phyloP scores from a whole-genome alignment of 2,329 filamentous ascomycete genomes.

The Penicillium polonicum region DNA sequence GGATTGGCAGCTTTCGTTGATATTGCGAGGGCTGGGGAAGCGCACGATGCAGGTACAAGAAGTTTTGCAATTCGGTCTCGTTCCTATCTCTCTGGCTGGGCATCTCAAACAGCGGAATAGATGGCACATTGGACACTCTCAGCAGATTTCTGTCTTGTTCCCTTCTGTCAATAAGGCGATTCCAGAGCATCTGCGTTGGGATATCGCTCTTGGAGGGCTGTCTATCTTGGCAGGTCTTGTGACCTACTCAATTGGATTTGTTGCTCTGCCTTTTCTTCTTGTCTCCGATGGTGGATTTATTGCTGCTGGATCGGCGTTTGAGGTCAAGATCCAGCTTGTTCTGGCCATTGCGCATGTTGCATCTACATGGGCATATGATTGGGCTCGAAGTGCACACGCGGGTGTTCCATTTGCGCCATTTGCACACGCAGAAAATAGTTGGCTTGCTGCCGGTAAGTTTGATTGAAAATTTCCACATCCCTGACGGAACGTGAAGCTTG shows the following conservation, averaged over 20 bases:
- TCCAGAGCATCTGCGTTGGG: slow-evolving; percentile 16
- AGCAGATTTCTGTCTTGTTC: slow-evolving; percentile 23
- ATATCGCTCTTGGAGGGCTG: slow-evolving; percentile 24
- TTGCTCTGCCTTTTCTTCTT: slow-evolving; percentile 22
- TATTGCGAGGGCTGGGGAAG: slow-evolving; percentile 32
- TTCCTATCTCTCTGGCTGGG: slow-evolving; percentile 37
- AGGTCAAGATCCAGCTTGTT: slow-evolving; percentile 15
- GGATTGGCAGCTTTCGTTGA: slow-evolving; percentile 36
- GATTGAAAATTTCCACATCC: not conserved
- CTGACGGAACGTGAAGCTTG: too few species aligned
- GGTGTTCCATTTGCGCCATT: slow-evolving; percentile 25
- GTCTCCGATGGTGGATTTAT: slow-evolving; percentile 15
- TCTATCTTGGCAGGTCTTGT: slow-evolving; percentile 23
- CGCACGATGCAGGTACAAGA: slow-evolving; percentile 33
- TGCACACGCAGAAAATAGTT: slow-evolving; percentile 30
- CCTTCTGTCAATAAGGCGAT: slow-evolving; percentile 10
- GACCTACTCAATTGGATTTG: slow-evolving; percentile 18
- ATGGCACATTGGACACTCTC: slow-evolving; percentile 39
- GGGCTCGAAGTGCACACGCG: slow-evolving; percentile 21
- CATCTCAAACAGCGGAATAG: slow-evolving; percentile 38
- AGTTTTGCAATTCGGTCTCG: slow-evolving; percentile 34
- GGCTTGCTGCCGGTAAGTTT: slow-evolving; percentile 28
- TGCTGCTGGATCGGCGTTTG: slow-evolving; percentile 8
- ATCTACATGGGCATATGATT: slow-evolving; percentile 24
- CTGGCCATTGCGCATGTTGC: slow-evolving; percentile 13